Evolutionary conservation across 2,329 filamentous ascomycete genomes (phyloP).

Genomic region (Cordyceps sp.): DNA sequence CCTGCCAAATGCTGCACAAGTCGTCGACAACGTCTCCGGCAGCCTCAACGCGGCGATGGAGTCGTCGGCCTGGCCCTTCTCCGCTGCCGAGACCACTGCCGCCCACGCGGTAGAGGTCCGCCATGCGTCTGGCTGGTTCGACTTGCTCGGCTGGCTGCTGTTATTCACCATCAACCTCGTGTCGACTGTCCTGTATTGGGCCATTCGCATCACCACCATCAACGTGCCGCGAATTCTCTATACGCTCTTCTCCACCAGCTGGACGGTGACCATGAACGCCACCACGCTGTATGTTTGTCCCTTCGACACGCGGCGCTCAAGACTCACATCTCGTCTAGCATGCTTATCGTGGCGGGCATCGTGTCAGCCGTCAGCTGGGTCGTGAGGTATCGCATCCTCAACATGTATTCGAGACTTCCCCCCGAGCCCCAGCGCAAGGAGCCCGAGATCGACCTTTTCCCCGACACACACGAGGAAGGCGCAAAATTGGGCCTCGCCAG

Average conservation of each 20-base stretch:
- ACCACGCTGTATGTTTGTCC: constrained; percentile 60
- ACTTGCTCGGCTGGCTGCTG: constrained; percentile 37
- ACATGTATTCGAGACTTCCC: constrained; percentile 88
- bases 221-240: constrained; percentile 82
- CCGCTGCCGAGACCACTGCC: constrained; percentile 21
- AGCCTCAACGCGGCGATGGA: constrained; percentile 15
- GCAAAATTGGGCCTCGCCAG: constrained; percentile 85
- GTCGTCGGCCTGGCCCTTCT: constrained; percentile 13
- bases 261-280: constrained; percentile 97
- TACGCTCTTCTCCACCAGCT: constrained; percentile 73
- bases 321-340: constrained; percentile 23
- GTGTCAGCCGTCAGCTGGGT: constrained; percentile 86
- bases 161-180: constrained; percentile 36
- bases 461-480: constrained; percentile 78
- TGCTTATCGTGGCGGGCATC: constrained; percentile 60
- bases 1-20: constrained; percentile 18
- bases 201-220: constrained; percentile 72
- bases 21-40: constrained; percentile 15
- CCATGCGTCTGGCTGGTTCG: constrained; percentile 36
- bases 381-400: constrained; percentile 85
- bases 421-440: constrained; percentile 93
- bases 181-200: constrained; percentile 54
- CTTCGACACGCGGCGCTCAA: background rate
- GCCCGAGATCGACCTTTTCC: constrained; percentile 86
- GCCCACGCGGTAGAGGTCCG: constrained; percentile 18